phyloP scores from a whole-genome alignment of 768 basidiomycete species.

The Rhodotorula kratochvilovae region DNA sequence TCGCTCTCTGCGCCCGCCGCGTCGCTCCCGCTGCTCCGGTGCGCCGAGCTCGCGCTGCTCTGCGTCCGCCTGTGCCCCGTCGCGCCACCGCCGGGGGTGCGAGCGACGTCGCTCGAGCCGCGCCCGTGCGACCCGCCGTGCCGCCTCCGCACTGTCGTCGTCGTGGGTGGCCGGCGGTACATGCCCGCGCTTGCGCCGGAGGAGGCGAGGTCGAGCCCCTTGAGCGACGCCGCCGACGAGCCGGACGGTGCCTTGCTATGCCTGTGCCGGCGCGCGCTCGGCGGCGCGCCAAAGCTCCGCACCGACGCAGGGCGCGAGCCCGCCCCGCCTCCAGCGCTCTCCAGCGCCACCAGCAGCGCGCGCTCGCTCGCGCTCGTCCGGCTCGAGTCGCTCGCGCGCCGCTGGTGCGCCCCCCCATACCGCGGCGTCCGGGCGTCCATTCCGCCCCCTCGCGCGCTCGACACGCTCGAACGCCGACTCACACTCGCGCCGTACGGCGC shows the following conservation, averaged over 20 bases:
- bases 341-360: background rate
- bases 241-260: constrained; percentile 29
- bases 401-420: constrained; percentile 43
- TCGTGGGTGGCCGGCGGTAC: constrained; percentile 39
- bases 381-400: constrained; percentile 56
- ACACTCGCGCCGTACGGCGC: background rate
- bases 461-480: constrained; percentile 33
- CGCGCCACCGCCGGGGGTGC: background rate
- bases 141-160: constrained; percentile 32
- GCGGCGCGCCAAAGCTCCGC: constrained; percentile 21
- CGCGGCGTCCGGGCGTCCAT: constrained; percentile 13
- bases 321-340: background rate
- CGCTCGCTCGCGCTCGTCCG: constrained; percentile 62
- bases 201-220: background rate
- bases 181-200: constrained; percentile 10
- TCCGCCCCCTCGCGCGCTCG: constrained; percentile 30
- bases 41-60: constrained; percentile 27
- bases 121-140: constrained; percentile 14
- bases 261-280: constrained; percentile 5
- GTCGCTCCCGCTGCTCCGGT: constrained; percentile 17
- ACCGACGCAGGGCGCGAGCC: constrained; percentile 33
- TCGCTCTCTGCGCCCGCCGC: constrained; percentile 10
- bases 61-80: constrained; percentile 1
- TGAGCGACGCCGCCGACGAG: constrained; percentile 25
- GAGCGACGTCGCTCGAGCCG: background rate